These are phyloP conservation scores for Aureobasidium vineae DNA, from an alignment of 2,329 filamentous ascomycete genomes.

Conservation along the genomic window DNA sequence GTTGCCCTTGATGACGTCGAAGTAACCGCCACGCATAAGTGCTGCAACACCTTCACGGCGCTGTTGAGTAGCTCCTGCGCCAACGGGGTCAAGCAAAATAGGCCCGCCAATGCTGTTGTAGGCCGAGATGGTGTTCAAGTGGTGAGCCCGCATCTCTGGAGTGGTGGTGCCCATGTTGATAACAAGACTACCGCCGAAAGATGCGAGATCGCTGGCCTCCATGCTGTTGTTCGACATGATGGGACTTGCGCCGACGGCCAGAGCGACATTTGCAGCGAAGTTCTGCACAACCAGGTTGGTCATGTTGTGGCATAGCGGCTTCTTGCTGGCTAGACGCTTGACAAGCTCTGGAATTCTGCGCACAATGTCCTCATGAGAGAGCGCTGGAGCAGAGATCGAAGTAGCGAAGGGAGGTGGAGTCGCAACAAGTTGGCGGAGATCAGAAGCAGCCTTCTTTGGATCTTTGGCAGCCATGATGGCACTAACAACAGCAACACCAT, in stretches of 20 bases:
- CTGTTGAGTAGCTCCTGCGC: constrained; percentile 76
- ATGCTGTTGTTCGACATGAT: constrained; percentile 90
- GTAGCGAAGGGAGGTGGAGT: constrained; percentile 40
- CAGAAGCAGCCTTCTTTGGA: constrained; percentile 61
- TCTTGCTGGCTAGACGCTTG: constrained; percentile 58
- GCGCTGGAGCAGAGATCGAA: constrained; percentile 33
- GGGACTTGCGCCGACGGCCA: constrained; percentile 80
- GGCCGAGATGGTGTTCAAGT: constrained; percentile 69
- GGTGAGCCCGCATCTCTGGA: constrained; percentile 68
- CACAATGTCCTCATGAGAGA: constrained; percentile 34
- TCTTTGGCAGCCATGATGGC: constrained; percentile 75
- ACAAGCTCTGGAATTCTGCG: constrained; percentile 45
- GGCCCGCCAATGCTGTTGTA: constrained; percentile 78
- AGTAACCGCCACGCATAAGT: constrained; percentile 71
- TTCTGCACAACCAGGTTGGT: constrained; percentile 96
- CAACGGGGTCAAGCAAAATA: constrained; percentile 85
- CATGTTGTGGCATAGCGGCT: constrained; percentile 91
- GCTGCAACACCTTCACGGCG: constrained; percentile 68
- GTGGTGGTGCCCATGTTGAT: constrained; percentile 95
- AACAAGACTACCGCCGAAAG: constrained; percentile 73
- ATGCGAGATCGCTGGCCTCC: constrained; percentile 78
- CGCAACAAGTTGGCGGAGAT: constrained; percentile 59
- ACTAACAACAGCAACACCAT: constrained; percentile 85
- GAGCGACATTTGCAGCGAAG: constrained; percentile 85
- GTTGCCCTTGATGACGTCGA: constrained; percentile 91